These are phyloP conservation scores for Ogataea chonburiensis DNA, from an alignment of 805 yeast species.

Conservation along the genomic window DNA sequence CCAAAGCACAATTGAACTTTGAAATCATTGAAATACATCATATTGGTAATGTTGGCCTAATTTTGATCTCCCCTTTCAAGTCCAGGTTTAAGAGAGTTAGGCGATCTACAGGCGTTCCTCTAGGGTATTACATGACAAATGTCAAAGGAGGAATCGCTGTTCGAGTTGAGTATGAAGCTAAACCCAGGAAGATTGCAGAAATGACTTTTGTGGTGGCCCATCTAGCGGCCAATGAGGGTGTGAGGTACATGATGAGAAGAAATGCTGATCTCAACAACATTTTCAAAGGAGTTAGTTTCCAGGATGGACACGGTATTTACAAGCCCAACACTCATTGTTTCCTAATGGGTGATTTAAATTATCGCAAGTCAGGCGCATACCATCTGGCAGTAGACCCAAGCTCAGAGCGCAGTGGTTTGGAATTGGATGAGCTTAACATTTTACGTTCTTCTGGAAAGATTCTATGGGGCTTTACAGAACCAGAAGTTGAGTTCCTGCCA, in stretches of 20 bases:
- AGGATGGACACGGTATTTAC: constrained; percentile 52
- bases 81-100: constrained; percentile 24
- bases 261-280: constrained; percentile 51
- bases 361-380: constrained; percentile 47
- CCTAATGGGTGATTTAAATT: constrained; percentile 84
- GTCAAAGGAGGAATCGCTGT: constrained; percentile 75
- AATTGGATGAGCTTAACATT: constrained; percentile 49
- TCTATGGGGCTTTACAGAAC: constrained; percentile 66
- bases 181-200: constrained; percentile 27
- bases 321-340: constrained; percentile 60
- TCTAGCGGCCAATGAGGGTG: constrained; percentile 77
- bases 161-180: constrained; percentile 41
- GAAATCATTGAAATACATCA: constrained; percentile 43
- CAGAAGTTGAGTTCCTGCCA: constrained; percentile 65
- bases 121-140: constrained; percentile 61
- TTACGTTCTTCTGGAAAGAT: constrained; percentile 44
- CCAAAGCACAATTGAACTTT: constrained; percentile 39
- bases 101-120: constrained; percentile 36
- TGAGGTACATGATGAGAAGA: constrained; percentile 43
- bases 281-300: constrained; percentile 54
- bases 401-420: constrained; percentile 4
- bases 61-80: constrained; percentile 45
- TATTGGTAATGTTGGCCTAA: constrained; percentile 57
- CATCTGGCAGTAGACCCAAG: constrained; percentile 4
- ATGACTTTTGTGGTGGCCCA: constrained; percentile 71